Base-by-base conservation (phyloP, 805 yeast genomes). In the Pichia deserticola region DNA sequence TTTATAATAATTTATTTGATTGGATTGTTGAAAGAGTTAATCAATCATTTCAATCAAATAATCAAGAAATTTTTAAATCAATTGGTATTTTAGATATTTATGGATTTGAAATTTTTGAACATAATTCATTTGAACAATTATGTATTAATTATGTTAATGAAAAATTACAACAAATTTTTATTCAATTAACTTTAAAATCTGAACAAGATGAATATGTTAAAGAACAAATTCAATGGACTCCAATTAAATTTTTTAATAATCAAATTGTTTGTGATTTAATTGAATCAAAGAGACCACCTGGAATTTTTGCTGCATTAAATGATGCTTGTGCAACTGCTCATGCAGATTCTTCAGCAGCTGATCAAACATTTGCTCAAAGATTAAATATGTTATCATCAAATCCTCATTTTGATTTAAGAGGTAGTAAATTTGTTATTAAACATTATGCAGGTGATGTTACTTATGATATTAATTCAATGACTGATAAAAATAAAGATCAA, bases 371-470 rank as follows among this genome's bases (percentile, higher is more conserved):
- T 68, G 86, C 93, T 15, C 96, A 89, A 73, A 79, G 97, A 68
- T 75, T 93, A 60, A 86, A 89, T 57, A 76, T 87, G 81, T 86
- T 93, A 51, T 73, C 89, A 7, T 68, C 77, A 27, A 90, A 89
- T 66, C 84, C 87, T 28, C 95, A 93, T 66, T 89, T 93, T 63
- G 97, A 90, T 60, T 78, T 86, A 59, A 82, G 99, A 62, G 82
- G 86, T 54, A 78, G 83, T 35, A 92, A 93, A 66, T 93, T 93
- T 58, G 72, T 93, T 49, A 81, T 93, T 62, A 90, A 88, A 70
- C 99, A 93, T 69, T 93, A 93, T 71, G 99, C 99, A 27, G 99
- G 99, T 63, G 99, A 93, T 70, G 99, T 93, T 44, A 86, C 89
- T 11, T 93, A 93, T 63, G 96, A 90, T 54, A 82, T 90, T 47